These are phyloP conservation scores for Bidens hawaiensis DNA, from an alignment of 140 eudicot genomes.

Conservation along the genomic window DNA sequence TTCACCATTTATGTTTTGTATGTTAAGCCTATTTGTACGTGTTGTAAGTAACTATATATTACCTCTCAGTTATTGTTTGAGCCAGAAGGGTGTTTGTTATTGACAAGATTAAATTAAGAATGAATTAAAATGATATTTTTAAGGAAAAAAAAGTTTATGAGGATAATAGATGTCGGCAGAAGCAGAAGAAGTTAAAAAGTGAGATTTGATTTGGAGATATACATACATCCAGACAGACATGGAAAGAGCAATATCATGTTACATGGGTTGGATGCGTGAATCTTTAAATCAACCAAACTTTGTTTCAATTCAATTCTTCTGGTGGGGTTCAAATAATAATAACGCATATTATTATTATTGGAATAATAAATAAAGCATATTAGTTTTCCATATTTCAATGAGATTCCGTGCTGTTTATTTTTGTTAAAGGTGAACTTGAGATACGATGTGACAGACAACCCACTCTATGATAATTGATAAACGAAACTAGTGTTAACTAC, in stretches of 20 bases:
- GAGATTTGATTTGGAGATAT: conserved; percentile 31
- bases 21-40: no score
- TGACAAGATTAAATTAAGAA: no score
- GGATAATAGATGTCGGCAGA: conserved; percentile 32
- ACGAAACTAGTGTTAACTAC: no score
- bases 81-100: no score
- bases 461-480: no score
- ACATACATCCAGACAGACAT: conserved; percentile 19
- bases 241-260: conserved; percentile 29
- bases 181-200: conserved; percentile 23
- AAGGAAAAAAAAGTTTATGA: background rate
- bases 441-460: no score
- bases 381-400: background rate
- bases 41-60: no score
- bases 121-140: background rate
- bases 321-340: no score
- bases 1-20: no score
- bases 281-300: conserved; percentile 17
- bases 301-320: background rate
- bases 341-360: no score
- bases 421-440: no score
- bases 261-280: conserved; percentile 13
- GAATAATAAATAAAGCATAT: background rate
- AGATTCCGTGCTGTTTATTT: background rate
- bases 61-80: no score